Conservation (phyloP, 2,329 filamentous ascomycete species). For the Talaromyces sp. region DNA sequence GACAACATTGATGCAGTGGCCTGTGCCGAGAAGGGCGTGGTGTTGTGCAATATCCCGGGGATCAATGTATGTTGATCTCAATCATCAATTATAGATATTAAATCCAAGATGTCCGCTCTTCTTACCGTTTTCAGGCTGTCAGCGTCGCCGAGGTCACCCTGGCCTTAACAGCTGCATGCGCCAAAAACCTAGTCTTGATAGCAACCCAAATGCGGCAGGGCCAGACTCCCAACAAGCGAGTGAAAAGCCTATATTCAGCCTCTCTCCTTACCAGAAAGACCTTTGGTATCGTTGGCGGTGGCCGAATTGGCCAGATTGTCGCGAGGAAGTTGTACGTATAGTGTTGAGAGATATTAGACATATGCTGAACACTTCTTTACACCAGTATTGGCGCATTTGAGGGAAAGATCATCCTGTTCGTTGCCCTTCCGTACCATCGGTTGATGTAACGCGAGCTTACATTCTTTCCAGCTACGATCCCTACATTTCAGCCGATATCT, state of each 20-base stretch:
- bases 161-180: conserved; percentile 6
- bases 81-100: conserved; percentile 8
- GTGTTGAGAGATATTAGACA: not conserved
- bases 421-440: not conserved
- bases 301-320: conserved; percentile 5
- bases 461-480: conserved; percentile 8
- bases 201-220: conserved; percentile 6
- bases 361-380: not conserved
- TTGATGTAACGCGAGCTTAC: not conserved
- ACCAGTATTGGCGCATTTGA: conserved; percentile 4
- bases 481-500: conserved; percentile 1
- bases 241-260: conserved; percentile 6
- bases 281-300: conserved; percentile 11
- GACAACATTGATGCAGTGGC: conserved; percentile 32
- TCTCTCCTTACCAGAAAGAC: conserved; percentile 8
- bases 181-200: conserved; percentile 9
- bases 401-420: not conserved
- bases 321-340: conserved; percentile 10
- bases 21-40: not conserved
- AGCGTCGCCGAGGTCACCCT: conserved; percentile 10
- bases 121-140: conserved; percentile 7
- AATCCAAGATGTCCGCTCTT: too few relatives aligned
- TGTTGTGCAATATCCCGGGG: conserved; percentile 3
- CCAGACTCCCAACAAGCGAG: conserved; percentile 5
- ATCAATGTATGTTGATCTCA: not conserved